Percentiles rank a stretch among this genome's conserved stretches.
Evolutionary conservation across 2,329 filamentous ascomycete species (phyloP).

Genomic region (Coleophoma crateriformis): DNA sequence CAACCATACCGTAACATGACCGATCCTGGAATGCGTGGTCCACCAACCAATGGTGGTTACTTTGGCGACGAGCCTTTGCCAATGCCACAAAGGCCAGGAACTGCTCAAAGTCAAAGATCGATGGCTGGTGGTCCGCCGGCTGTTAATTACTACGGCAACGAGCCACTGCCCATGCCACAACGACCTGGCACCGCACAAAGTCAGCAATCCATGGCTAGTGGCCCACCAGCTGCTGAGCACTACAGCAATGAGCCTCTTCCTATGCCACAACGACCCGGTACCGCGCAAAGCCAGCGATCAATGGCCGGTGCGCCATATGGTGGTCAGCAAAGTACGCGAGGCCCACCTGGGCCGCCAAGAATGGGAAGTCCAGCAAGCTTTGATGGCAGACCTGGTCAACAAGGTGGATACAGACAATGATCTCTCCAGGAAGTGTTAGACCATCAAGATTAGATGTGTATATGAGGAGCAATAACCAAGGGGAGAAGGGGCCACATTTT

Average conservation of each 20-base stretch:
- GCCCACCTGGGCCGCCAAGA: neutral
- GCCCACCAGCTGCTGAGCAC: neutral
- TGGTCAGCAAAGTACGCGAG: neutral
- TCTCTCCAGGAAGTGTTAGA: neutral
- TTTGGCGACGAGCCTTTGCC: slow-evolving; percentile 7
- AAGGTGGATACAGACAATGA: neutral
- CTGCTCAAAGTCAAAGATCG: neutral
- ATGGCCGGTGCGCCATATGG: neutral
- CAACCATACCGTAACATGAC: slow-evolving; percentile 19
- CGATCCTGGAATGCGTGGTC: slow-evolving; percentile 14
- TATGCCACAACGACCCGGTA: slow-evolving; percentile 4
- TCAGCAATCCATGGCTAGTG: neutral
- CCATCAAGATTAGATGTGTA: no score
- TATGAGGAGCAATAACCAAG: no score
- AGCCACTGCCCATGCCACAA: neutral
- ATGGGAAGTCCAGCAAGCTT: slow-evolving; percentile 1
- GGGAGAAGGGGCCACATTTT: no score
- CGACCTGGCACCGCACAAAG: slow-evolving; percentile 1
- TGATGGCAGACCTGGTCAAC: neutral
- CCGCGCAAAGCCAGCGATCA: neutral
- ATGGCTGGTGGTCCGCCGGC: neutral
- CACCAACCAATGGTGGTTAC: slow-evolving; percentile 7
- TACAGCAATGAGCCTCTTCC: neutral
- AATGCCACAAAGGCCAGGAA: slow-evolving; percentile 4
- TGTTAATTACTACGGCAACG: neutral